These are phyloP conservation scores for Gynandropsis gynandra DNA, from an alignment of 345 rosid genomes.

Conservation along the genomic window DNA sequence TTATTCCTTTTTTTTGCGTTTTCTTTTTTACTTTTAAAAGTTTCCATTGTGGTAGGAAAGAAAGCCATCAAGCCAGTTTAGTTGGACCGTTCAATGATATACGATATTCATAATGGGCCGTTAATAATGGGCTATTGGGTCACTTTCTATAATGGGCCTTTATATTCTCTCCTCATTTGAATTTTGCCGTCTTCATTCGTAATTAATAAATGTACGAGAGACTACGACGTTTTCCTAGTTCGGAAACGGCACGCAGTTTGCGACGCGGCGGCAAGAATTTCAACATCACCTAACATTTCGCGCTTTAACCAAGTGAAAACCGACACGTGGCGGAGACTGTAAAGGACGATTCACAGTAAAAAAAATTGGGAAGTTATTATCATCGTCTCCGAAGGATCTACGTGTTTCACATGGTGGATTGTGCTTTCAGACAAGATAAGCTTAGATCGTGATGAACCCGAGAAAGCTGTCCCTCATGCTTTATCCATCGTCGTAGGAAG, in stretches of 20 bases:
- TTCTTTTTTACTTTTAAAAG: not conserved
- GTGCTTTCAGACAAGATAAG: slow-evolving; percentile 13
- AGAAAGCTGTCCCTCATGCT: slow-evolving; percentile 6
- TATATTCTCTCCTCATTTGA: too few relatives aligned
- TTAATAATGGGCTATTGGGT: not conserved
- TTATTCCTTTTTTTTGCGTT: not conserved
- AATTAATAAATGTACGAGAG: too few relatives aligned
- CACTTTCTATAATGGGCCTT: too few relatives aligned
- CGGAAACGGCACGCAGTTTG: slow-evolving; percentile 24
- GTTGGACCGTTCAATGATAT: slow-evolving; percentile 2
- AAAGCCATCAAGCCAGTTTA: slow-evolving; percentile 15
- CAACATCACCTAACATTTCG: slow-evolving; percentile 16
- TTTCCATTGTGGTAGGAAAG: too few relatives aligned
- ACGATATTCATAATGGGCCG: not conserved
- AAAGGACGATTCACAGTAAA: slow-evolving; percentile 14
- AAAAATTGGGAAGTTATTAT: slow-evolving; percentile 6
- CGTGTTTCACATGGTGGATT: slow-evolving; percentile 21
- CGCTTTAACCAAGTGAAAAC: slow-evolving; percentile 15
- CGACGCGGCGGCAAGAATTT: not conserved
- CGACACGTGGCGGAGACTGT: slow-evolving; percentile 25
- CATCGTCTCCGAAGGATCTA: slow-evolving; percentile 19
- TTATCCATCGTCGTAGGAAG: slow-evolving; percentile 20
- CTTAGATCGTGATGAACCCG: slow-evolving; percentile 15
- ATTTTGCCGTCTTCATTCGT: too few relatives aligned
- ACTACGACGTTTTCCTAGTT: slow-evolving; percentile 11